These are phyloP conservation scores for Scutellaria minor DNA, from an alignment of 257 asterid species.

Conservation along the genomic window DNA sequence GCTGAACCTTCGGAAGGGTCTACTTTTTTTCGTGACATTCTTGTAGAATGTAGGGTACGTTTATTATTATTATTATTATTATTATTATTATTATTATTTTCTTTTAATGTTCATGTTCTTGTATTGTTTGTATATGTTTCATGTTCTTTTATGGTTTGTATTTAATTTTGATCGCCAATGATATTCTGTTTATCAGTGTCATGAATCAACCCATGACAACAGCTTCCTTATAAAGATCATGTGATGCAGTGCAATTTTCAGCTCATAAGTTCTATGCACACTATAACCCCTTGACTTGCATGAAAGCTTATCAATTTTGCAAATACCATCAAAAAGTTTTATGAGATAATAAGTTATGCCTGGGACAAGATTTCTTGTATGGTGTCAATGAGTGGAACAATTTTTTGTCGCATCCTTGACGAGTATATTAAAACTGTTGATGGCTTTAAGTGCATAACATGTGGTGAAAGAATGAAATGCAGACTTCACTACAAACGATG, in stretches of 20 bases:
- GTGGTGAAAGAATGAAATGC: neutral
- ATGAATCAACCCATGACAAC: neutral
- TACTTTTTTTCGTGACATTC: constrained; percentile 78
- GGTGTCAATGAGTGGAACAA: neutral
- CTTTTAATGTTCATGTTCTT: neutral
- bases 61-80: neutral
- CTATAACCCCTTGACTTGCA: neutral
- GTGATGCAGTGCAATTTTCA: too few species aligned
- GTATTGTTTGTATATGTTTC: neutral
- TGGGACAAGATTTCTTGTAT: neutral
- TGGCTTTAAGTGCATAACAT: neutral
- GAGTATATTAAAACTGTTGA: neutral
- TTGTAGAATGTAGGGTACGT: constrained; percentile 73
- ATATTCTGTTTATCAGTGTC: neutral
- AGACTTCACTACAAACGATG: neutral
- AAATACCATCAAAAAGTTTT: neutral
- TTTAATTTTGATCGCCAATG: neutral
- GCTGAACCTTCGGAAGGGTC: constrained; percentile 78
- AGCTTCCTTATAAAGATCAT: neutral
- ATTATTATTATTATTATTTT: neutral
- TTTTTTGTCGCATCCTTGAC: neutral
- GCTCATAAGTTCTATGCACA: too few species aligned
- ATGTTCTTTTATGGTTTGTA: neutral
- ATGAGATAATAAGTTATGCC: neutral
- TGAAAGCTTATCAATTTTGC: neutral